Percentiles rank a stretch among this genome's conserved stretches.
Evolutionary conservation across 805 yeast species (phyloP).

Genomic region (Hanseniaspora hatyaiensis): DNA sequence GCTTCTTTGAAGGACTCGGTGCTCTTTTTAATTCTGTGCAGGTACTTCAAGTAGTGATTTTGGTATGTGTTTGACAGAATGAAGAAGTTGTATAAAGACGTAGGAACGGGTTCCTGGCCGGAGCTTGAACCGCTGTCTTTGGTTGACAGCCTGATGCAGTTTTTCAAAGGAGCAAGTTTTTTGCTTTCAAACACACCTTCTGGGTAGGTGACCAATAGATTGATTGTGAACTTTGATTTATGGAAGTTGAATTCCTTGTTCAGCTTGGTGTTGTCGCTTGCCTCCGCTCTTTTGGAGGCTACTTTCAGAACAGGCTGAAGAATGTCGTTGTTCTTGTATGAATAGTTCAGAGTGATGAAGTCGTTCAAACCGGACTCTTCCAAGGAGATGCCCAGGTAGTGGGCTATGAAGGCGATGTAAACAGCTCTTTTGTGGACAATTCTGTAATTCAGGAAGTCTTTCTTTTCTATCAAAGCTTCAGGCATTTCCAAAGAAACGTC

Average conservation of each 20-base stretch:
- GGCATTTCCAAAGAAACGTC: conserved; percentile 85
- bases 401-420: conserved; percentile 68
- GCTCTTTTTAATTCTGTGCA: conserved; percentile 63
- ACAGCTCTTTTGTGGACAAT: conserved; percentile 83
- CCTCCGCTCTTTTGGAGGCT: conserved; percentile 35
- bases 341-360: conserved; percentile 45
- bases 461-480: conserved; percentile 54
- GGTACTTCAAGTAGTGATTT: conserved; percentile 58
- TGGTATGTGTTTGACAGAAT: conserved; percentile 57
- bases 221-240: conserved; percentile 59
- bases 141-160: conserved; percentile 70
- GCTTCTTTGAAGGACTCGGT: conserved; percentile 82
- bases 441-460: conserved; percentile 83
- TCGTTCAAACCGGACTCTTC: conserved; percentile 41
- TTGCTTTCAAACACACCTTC: conserved; percentile 57
- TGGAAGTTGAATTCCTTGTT: conserved; percentile 42
- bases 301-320: conserved; percentile 64
- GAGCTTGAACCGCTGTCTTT: conserved; percentile 24
- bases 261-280: conserved; percentile 15
- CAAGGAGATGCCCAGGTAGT: conserved; percentile 43
- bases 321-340: conserved; percentile 62
- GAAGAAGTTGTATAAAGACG: conserved; percentile 80
- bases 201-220: conserved; percentile 64
- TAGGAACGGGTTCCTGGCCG: conserved; percentile 40
- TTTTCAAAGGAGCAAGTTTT: conserved; percentile 67